Percentiles rank a stretch among this genome's conserved stretches.
Conservation (phyloP, 768 basidiomycete genomes). For the Pisolithus orientalis region DNA sequence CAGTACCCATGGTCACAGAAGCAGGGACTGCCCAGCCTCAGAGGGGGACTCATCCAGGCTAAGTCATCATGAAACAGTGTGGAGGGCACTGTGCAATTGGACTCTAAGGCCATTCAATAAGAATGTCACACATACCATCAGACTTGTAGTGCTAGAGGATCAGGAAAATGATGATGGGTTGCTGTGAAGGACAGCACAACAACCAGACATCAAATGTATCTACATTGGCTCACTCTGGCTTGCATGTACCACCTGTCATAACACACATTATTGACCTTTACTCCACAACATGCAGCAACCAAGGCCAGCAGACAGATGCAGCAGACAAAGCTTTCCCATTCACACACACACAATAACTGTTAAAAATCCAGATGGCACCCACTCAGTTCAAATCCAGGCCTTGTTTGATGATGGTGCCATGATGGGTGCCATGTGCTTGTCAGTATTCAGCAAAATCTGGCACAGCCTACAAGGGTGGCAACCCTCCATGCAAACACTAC, state of each 20-base stretch:
- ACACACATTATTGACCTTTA: not conserved
- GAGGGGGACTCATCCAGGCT: not conserved
- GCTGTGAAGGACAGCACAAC: not conserved
- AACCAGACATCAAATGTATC: not conserved
- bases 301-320: not conserved
- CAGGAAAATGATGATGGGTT: not conserved
- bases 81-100: not conserved
- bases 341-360: not conserved
- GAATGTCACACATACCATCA: not conserved
- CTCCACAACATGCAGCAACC: not conserved
- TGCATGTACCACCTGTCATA: not conserved
- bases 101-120: not conserved
- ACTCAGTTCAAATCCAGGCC: not conserved
- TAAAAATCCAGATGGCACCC: not conserved
- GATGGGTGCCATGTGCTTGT: not conserved
- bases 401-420: not conserved
- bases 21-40: not conserved
- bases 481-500: constrained; percentile 4
- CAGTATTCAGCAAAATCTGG: not conserved
- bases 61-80: not conserved
- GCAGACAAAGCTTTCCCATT: not conserved
- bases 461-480: not conserved
- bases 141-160: not conserved
- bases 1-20: not conserved
- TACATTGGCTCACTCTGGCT: not conserved